Base-by-base conservation (phyloP, 371 early-diverging fungal genomes). In the Mortierella sp. region DNA sequence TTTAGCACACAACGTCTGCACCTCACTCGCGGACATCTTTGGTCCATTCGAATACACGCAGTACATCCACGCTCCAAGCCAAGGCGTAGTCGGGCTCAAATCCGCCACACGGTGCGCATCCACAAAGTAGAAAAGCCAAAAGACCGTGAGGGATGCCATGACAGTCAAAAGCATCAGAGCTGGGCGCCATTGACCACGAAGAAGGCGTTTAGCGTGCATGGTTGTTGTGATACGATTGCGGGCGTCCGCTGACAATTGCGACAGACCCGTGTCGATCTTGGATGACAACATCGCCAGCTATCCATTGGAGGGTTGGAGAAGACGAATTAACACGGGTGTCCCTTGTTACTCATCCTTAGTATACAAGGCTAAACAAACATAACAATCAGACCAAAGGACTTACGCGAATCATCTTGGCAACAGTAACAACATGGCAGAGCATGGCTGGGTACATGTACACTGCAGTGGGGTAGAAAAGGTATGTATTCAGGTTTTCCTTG, bases 391-490 rank as follows among this genome's bases (percentile, higher is more conserved):
- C n/a, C n/a, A n/a, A n/a, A 48, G 4, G 14, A 63, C 69, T 45
- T 66, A 69, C 79, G 12, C 71, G 67, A 38, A 72, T 65, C 67
- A 84, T 84, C 51, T 80, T 74, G 45, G 52, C 71, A 42, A 82
- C 78, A 3, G 82, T 84, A 46, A 62, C 60, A 47, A 78, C 8
- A 52, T 84, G 81, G 45, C 72, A 68, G 19, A 82, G 34, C 68
- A 82, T 71, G 8, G 84, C 64, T 2, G 82, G 82, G 43, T 78
- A 54, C 49, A 84, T 71, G 52, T 82, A 64, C n/a, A 70, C 71
- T 41, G 78, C 80, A 0, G 80, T 78, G 13, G 81, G 65, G 23
- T 69, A 76, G 60, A 84, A 84, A 49, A 84, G 68, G 53, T 74
- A 74, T 13, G 58, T 72, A 50, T 79, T 74, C 46, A 82, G 63